Evolutionary conservation across 805 yeast species (phyloP).

Genomic region (Priceomyces melissophilus): DNA sequence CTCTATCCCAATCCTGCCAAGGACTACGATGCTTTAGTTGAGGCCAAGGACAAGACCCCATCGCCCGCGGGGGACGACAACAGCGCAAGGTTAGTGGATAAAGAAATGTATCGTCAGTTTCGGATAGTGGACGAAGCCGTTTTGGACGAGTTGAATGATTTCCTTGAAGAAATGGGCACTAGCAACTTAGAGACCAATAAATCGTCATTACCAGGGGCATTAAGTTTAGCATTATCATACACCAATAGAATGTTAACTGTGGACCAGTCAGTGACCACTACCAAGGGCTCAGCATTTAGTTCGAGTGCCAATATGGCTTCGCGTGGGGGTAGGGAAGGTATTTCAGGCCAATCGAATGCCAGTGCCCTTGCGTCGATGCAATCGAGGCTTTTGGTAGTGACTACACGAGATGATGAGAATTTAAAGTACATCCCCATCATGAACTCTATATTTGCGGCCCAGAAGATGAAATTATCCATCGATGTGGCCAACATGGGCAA

Average conservation of each 20-base stretch:
- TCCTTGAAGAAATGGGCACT: conserved; percentile 13
- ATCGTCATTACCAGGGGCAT: conserved; percentile 62
- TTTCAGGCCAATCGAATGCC: conserved; percentile 8
- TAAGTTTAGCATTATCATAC: conserved; percentile 77
- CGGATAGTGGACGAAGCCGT: conserved; percentile 73
- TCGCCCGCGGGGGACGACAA: conserved; percentile 1
- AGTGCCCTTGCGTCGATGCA: conserved; percentile 27
- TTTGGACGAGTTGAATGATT: conserved; percentile 50
- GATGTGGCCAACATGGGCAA: conserved; percentile 81
- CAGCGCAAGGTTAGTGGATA: conserved; percentile 33
- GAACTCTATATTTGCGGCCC: conserved; percentile 96
- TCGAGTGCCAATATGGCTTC: conserved; percentile 30
- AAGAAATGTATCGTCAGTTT: conserved; percentile 83
- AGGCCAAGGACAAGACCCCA: conserved; percentile 4
- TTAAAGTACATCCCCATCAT: conserved; percentile 86
- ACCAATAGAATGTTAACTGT: conserved; percentile 63
- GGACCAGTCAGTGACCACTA: conserved; percentile 43
- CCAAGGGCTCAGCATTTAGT: conserved; percentile 41
- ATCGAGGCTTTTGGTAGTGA: conserved; percentile 48
- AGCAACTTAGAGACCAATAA: conserved; percentile 25
- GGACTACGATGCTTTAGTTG: conserved; percentile 11
- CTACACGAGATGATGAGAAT: conserved; percentile 73
- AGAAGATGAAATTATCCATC: conserved; percentile 82
- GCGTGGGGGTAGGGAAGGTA: conserved; percentile 10
- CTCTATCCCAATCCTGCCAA: conserved; percentile 56